Conservation (phyloP, 2,329 filamentous ascomycete species). For the Colletotrichum brevisporum region DNA sequence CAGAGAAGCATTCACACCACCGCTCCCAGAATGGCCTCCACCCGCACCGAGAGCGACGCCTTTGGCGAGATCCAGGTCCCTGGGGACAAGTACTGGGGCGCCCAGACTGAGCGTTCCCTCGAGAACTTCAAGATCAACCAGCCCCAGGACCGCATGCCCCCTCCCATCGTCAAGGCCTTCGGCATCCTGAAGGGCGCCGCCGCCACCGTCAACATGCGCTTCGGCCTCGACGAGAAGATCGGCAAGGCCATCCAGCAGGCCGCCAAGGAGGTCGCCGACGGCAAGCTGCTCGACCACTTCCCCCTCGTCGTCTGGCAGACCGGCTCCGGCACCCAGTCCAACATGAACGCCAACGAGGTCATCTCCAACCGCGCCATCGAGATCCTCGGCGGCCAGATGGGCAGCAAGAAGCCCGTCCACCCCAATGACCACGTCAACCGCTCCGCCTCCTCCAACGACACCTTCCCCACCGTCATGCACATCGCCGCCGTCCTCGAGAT, state of each 20-base stretch:
- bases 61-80: conserved; percentile 97
- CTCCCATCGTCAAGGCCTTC: conserved; percentile 91
- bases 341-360: conserved; percentile 99
- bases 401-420: conserved; percentile 98
- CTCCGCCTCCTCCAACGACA: conserved; percentile 98
- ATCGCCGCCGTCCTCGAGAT: conserved; percentile 96
- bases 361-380: conserved; percentile 99
- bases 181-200: conserved; percentile 98
- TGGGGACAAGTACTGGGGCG: conserved; percentile 97
- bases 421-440: conserved; percentile 99
- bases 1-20: conserved; percentile 58
- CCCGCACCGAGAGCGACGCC: conserved; percentile 93
- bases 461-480: conserved; percentile 99
- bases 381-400: conserved; percentile 94
- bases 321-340: conserved; percentile 97
- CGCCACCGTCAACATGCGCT: conserved; percentile 95
- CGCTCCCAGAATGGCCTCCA: conserved; percentile 63
- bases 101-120: conserved; percentile 95
- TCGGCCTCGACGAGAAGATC: conserved; percentile 82
- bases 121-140: conserved; percentile 99
- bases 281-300: conserved; percentile 97
- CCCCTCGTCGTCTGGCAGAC: conserved; percentile 99
- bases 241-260: conserved; percentile 96
- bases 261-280: conserved; percentile 90
- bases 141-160: conserved; percentile 98